Conservation (phyloP, 805 yeast genomes). For the Clavispora vitiphila region DNA sequence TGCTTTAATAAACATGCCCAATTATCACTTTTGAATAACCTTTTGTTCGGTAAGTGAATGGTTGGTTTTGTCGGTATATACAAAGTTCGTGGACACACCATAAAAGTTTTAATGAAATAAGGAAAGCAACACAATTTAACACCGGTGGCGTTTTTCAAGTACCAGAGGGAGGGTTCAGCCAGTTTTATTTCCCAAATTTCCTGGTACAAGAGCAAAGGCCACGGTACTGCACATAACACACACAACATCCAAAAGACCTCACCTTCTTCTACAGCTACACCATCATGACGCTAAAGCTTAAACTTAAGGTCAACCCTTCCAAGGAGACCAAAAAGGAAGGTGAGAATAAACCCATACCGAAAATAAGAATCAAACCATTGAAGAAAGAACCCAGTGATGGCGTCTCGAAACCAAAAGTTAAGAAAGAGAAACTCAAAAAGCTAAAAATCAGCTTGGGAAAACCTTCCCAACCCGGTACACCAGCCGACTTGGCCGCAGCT, state of each 20-base stretch:
- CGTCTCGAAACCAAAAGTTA: conserved; percentile 10
- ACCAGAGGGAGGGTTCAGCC: no score
- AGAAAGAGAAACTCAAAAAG: conserved; percentile 19
- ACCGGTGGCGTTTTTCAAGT: no score
- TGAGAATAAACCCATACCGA: conserved; percentile 10
- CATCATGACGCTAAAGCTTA: conserved; percentile 20
- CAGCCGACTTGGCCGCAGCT: conserved; percentile 1
- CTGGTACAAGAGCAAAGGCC: no score
- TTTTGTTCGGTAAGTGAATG: no score
- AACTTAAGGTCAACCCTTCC: conserved; percentile 16
- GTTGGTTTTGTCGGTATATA: no score
- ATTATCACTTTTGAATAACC: no score
- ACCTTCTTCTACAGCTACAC: background rate
- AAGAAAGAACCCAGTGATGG: conserved; percentile 8
- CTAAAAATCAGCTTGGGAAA: conserved; percentile 21
- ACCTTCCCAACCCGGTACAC: conserved; percentile 1
- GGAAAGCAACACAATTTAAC: no score
- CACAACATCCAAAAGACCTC: background rate
- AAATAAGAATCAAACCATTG: conserved; percentile 20
- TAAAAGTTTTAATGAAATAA: no score
- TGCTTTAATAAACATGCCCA: no score
- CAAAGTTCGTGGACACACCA: no score
- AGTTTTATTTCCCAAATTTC: no score
- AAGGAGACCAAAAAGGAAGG: conserved; percentile 2
- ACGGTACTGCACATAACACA: background rate